phyloP scores from a whole-genome alignment of 257 asterid species.

The Solanum chiquidenum region DNA sequence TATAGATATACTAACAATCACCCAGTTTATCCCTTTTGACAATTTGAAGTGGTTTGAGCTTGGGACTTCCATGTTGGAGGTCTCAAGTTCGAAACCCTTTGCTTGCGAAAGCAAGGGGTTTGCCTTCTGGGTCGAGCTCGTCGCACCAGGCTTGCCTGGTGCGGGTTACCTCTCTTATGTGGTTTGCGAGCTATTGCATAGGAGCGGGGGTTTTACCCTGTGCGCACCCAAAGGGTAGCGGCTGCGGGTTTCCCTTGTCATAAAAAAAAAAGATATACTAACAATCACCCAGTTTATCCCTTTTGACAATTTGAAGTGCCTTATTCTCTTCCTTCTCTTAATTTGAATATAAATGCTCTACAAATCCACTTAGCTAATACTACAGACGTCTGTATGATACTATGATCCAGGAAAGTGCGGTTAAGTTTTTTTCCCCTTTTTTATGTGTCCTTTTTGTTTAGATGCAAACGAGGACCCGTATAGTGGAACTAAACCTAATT shows the following conservation, averaged over 20 bases:
- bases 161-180: no score
- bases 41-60: neutral
- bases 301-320: neutral
- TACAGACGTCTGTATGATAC: neutral
- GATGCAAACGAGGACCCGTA: neutral
- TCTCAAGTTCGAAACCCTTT: no score
- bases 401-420: neutral
- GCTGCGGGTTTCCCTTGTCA: no score
- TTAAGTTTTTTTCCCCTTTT: neutral
- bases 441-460: neutral
- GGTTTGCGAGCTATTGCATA: no score
- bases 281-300: neutral
- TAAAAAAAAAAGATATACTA: neutral
- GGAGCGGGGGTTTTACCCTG: no score
- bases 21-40: neutral
- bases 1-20: neutral
- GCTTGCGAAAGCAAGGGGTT: no score
- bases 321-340: neutral
- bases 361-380: neutral
- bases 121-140: no score
- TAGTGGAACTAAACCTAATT: neutral
- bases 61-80: no score
- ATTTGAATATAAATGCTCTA: neutral
- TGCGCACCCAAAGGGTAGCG: no score
- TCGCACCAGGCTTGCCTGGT: no score